Percentiles rank a stretch among this genome's conserved stretches.
Evolutionary conservation across 1,139 yeast genomes (phyloP).

Genomic region (Magnusiomyces fungicola): DNA sequence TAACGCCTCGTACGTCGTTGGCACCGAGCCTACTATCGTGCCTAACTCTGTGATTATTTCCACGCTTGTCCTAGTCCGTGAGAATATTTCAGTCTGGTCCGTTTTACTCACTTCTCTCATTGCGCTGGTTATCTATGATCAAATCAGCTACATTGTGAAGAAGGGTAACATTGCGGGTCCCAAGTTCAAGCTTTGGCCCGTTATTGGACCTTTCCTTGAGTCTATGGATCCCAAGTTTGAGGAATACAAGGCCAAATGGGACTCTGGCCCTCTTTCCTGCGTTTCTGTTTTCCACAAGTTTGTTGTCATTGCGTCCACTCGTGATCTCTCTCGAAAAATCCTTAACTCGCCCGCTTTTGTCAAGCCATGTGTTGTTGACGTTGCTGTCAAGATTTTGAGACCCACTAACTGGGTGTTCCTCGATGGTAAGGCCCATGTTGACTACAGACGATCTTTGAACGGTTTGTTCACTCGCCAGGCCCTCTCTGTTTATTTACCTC

Average conservation of each 20-base stretch:
- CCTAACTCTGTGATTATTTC: slow-evolving; percentile 10
- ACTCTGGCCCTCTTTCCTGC: slow-evolving; percentile 87
- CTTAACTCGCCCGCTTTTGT: slow-evolving; percentile 79
- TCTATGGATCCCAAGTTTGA: slow-evolving; percentile 95
- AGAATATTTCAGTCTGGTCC: slow-evolving; percentile 35
- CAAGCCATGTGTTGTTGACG: slow-evolving; percentile 97
- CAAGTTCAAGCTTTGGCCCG: slow-evolving; percentile 75
- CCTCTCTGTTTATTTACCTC: slow-evolving; percentile 73
- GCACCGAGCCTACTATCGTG: background rate
- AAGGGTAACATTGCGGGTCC: slow-evolving; percentile 94
- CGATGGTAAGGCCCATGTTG: slow-evolving; percentile 92
- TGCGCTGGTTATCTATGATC: slow-evolving; percentile 63
- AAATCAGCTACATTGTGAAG: slow-evolving; percentile 62
- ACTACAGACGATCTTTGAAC: slow-evolving; percentile 83
- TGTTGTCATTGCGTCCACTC: slow-evolving; percentile 86
- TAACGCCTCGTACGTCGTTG: background rate
- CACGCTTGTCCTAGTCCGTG: slow-evolving; percentile 8
- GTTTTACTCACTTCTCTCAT: slow-evolving; percentile 45
- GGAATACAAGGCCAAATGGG: slow-evolving; percentile 89
- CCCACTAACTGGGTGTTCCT: slow-evolving; percentile 96
- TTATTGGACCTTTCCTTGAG: slow-evolving; percentile 93
- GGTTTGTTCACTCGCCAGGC: slow-evolving; percentile 84
- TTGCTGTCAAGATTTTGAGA: slow-evolving; percentile 83
- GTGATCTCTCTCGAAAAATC: slow-evolving; percentile 86
- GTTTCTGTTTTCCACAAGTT: slow-evolving; percentile 97